phyloP scores from a whole-genome alignment of 2,329 filamentous ascomycete genomes.

The Neopestalotiopsis rosae region DNA sequence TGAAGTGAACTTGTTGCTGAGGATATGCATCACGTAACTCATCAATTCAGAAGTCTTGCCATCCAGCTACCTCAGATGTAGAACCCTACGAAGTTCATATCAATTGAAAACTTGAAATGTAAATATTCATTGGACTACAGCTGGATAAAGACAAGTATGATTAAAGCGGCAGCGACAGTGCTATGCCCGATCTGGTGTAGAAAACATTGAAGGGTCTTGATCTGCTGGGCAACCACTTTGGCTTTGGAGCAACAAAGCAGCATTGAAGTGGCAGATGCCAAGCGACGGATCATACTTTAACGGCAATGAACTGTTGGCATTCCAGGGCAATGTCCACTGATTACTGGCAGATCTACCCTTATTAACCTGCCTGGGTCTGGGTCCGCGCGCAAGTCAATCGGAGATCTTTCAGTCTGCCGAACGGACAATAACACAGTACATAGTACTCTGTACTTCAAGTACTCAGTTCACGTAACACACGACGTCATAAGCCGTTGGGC shows the following conservation, averaged over 20 bases:
- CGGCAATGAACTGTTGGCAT: not conserved
- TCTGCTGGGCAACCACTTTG: not conserved
- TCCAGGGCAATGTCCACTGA: not conserved
- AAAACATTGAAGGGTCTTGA: not conserved
- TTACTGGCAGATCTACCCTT: not conserved
- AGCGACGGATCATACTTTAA: too few relatives aligned
- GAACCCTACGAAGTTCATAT: too few relatives aligned
- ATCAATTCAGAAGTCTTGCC: too few relatives aligned
- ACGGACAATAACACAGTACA: not conserved
- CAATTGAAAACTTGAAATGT: too few relatives aligned
- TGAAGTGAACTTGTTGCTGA: too few relatives aligned
- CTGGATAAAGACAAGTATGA: not conserved
- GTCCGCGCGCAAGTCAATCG: not conserved
- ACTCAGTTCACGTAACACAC: not conserved
- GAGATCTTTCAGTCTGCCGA: not conserved
- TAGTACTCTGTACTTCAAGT: not conserved
- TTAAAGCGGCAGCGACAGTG: not conserved
- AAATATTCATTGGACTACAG: too few relatives aligned
- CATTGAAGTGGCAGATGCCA: too few relatives aligned
- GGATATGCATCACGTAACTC: too few relatives aligned
- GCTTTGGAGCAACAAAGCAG: too few relatives aligned
- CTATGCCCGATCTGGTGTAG: not conserved
- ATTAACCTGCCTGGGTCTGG: not conserved
- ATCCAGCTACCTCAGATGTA: too few relatives aligned
- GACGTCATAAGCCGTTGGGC: not conserved